phyloP scores from a whole-genome alignment of 2,329 filamentous ascomycete genomes.

The Knoxdaviesia capensis region DNA sequence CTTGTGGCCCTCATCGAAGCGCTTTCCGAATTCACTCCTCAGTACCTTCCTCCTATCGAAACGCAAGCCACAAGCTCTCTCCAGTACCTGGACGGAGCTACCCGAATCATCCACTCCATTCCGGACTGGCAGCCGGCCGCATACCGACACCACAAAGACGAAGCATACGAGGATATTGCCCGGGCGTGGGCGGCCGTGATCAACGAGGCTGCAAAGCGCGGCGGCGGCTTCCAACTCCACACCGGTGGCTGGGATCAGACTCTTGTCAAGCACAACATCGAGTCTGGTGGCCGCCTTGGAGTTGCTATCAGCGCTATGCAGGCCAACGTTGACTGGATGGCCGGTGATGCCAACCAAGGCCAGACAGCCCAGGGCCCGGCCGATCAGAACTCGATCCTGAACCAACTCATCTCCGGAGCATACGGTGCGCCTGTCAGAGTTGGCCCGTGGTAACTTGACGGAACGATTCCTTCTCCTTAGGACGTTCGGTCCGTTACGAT shows the following conservation, averaged over 20 bases:
- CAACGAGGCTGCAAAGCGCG: constrained; percentile 74
- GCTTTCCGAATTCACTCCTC: constrained; percentile 81
- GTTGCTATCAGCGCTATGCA: constrained; percentile 62
- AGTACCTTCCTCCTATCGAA: constrained; percentile 87
- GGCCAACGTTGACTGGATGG: constrained; percentile 61
- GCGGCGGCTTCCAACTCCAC: constrained; percentile 74
- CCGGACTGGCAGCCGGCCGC: constrained; percentile 81
- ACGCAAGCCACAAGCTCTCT: constrained; percentile 65
- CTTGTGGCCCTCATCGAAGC: constrained; percentile 70
- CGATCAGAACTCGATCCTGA: constrained; percentile 36
- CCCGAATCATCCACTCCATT: constrained; percentile 71
- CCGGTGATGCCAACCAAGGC: constrained; percentile 10
- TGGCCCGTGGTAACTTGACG: constrained; percentile 31
- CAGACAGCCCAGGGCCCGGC: constrained; percentile 7
- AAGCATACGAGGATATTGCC: constrained; percentile 88
- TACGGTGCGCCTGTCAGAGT: constrained; percentile 40
- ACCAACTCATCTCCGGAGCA: constrained; percentile 39
- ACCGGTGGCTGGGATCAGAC: constrained; percentile 86
- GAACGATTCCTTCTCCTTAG: neutral
- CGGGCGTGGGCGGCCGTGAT: constrained; percentile 87
- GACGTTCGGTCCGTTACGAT: neutral
- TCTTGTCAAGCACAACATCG: constrained; percentile 69
- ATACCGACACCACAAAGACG: constrained; percentile 83
- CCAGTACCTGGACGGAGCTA: constrained; percentile 74
- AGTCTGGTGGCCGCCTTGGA: constrained; percentile 63